phyloP scores from a whole-genome alignment of 1,139 yeast species.

The Hyphopichia fennica region DNA sequence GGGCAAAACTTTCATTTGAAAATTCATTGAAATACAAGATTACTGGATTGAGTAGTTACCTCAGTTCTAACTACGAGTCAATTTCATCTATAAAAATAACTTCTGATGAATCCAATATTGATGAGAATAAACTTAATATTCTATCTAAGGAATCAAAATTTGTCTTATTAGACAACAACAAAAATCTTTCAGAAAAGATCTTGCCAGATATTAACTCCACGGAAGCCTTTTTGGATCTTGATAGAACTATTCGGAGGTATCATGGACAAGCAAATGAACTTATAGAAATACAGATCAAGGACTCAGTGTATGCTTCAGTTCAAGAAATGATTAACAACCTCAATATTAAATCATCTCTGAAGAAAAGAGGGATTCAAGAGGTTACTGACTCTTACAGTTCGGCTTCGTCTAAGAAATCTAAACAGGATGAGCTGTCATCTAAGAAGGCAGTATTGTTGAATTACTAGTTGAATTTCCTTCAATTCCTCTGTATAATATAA shows the following conservation, averaged over 20 bases:
- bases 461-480: constrained; percentile 8
- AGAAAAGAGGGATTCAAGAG: background rate
- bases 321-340: background rate
- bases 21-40: constrained; percentile 10
- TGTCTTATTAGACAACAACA: background rate
- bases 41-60: constrained; percentile 18
- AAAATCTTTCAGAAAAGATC: background rate
- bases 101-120: background rate
- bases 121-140: background rate
- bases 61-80: constrained; percentile 11
- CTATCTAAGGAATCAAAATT: background rate
- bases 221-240: background rate
- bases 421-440: background rate
- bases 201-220: background rate
- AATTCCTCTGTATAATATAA: background rate
- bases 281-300: background rate
- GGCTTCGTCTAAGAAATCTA: background rate
- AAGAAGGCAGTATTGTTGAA: constrained; percentile 9
- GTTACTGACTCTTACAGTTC: background rate
- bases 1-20: constrained; percentile 10
- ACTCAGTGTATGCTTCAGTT: background rate
- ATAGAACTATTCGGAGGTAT: background rate
- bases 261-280: background rate
- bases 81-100: background rate
- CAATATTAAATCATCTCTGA: background rate